Percentiles rank a stretch among this genome's conserved stretches.
These are phyloP conservation scores for Coemansia furcata DNA, from an alignment of 192 early-diverging fungal species.

Conservation along the genomic window DNA sequence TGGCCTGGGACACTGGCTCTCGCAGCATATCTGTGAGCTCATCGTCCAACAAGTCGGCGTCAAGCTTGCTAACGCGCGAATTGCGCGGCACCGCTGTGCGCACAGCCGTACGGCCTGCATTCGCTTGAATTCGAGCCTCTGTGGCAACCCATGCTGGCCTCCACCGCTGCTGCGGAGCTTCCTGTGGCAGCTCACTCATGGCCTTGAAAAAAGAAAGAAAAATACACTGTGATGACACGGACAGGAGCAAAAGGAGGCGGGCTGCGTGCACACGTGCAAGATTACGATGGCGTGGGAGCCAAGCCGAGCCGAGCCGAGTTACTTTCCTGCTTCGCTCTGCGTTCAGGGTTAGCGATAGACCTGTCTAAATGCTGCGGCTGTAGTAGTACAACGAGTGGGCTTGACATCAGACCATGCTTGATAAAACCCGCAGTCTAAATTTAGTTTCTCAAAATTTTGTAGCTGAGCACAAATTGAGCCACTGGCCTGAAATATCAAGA, in stretches of 20 bases:
- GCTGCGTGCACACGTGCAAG: neutral
- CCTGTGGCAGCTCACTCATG: slow-evolving; percentile 19
- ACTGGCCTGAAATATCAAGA: neutral
- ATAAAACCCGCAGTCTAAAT: neutral
- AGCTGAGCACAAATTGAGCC: neutral
- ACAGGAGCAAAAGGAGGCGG: neutral
- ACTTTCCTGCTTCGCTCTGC: neutral
- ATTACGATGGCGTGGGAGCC: neutral
- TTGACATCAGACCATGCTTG: neutral
- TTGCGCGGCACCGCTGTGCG: slow-evolving; percentile 48
- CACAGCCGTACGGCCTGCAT: slow-evolving; percentile 67
- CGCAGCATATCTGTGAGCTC: slow-evolving; percentile 76
- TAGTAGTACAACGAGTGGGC: neutral
- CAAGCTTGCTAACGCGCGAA: slow-evolving; percentile 76
- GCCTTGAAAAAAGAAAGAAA: neutral
- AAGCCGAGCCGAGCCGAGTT: neutral
- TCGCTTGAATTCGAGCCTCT: slow-evolving; percentile 50
- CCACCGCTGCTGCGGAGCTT: slow-evolving; percentile 32
- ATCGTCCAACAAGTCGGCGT: slow-evolving; percentile 76
- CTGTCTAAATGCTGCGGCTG: neutral
- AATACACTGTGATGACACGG: neutral
- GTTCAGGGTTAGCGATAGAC: neutral
- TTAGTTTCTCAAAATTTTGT: neutral
- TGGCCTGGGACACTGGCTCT: slow-evolving; percentile 70
- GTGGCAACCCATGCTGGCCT: slow-evolving; percentile 34